These are phyloP conservation scores for Colletotrichum sp. DNA, from an alignment of 2,329 filamentous ascomycete species.

Conservation along the genomic window DNA sequence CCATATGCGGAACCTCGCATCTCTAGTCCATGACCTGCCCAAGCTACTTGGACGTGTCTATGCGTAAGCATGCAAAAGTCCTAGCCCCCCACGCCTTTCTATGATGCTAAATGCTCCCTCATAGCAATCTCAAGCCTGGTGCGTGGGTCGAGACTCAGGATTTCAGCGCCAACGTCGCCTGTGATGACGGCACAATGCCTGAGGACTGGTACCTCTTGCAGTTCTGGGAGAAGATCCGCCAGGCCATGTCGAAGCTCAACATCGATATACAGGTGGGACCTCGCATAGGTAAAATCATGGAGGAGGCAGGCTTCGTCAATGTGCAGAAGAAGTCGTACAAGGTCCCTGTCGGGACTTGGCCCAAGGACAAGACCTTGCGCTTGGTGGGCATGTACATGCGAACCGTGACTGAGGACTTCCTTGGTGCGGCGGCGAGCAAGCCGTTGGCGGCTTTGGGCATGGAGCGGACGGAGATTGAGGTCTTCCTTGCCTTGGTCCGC, in stretches of 20 bases:
- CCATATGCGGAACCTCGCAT: background rate
- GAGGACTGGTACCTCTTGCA: background rate
- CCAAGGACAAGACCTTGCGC: slow-evolving; percentile 41
- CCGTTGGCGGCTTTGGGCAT: background rate
- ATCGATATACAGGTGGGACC: background rate
- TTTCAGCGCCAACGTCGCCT: slow-evolving; percentile 40
- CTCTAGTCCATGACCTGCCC: background rate
- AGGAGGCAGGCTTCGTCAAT: slow-evolving; percentile 26
- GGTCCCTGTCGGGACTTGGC: slow-evolving; percentile 19
- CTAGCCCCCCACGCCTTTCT: no score
- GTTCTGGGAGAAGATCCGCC: background rate
- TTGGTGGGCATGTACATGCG: background rate
- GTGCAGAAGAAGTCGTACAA: slow-evolving; percentile 8
- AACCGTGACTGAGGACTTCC: background rate
- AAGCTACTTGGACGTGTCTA: background rate
- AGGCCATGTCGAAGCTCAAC: background rate
- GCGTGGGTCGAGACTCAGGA: slow-evolving; percentile 52
- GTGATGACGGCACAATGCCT: slow-evolving; percentile 37
- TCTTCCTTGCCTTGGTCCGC: slow-evolving; percentile 34
- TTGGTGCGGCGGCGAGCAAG: background rate
- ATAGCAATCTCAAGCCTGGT: slow-evolving; percentile 38
- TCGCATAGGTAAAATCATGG: slow-evolving; percentile 17
- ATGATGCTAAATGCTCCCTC: background rate
- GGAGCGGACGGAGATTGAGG: slow-evolving; percentile 22
- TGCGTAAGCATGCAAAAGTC: background rate